phyloP scores from a whole-genome alignment of 2,329 filamentous ascomycete species.

The Talaromyces sp. region DNA sequence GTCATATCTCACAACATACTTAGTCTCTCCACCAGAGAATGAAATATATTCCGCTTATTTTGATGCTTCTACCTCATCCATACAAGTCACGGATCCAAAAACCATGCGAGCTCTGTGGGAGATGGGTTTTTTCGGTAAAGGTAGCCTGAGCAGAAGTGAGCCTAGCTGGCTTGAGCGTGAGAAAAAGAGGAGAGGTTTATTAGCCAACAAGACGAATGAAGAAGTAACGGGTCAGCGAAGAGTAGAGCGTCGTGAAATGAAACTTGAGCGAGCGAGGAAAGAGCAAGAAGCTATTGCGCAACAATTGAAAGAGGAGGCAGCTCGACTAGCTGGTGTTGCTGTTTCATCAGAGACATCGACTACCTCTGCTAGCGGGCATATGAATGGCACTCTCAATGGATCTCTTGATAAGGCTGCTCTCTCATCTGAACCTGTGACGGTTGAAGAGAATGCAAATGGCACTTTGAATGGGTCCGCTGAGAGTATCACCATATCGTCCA shows the following conservation, averaged over 20 bases:
- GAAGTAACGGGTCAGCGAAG: conserved; percentile 73
- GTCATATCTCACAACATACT: conserved; percentile 67
- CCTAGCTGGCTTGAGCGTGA: conserved; percentile 88
- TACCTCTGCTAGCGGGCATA: conserved; percentile 10
- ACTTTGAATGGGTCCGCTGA: conserved; percentile 15
- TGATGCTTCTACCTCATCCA: conserved; percentile 74
- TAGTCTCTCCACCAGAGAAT: conserved; percentile 61
- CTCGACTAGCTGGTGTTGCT: conserved; percentile 23
- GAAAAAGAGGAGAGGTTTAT: conserved; percentile 65
- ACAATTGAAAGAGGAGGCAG: conserved; percentile 57
- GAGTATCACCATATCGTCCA: conserved; percentile 18
- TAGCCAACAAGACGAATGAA: conserved; percentile 71
- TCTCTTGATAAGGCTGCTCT: conserved; percentile 13
- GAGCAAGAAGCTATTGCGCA: conserved; percentile 81
- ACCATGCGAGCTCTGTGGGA: conserved; percentile 86
- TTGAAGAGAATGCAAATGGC: conserved; percentile 6
- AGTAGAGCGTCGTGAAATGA: conserved; percentile 76
- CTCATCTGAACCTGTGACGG: neutral
- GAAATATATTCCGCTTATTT: conserved; percentile 70
- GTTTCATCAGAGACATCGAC: conserved; percentile 15
- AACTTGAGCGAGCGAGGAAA: conserved; percentile 84
- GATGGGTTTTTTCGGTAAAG: conserved; percentile 96
- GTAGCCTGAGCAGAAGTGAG: conserved; percentile 87
- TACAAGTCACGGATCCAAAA: conserved; percentile 75
- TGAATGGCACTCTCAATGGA: conserved; percentile 8